phyloP scores from a whole-genome alignment of 495 filamentous ascomycete genomes.

The Glutinoglossum americanum region DNA sequence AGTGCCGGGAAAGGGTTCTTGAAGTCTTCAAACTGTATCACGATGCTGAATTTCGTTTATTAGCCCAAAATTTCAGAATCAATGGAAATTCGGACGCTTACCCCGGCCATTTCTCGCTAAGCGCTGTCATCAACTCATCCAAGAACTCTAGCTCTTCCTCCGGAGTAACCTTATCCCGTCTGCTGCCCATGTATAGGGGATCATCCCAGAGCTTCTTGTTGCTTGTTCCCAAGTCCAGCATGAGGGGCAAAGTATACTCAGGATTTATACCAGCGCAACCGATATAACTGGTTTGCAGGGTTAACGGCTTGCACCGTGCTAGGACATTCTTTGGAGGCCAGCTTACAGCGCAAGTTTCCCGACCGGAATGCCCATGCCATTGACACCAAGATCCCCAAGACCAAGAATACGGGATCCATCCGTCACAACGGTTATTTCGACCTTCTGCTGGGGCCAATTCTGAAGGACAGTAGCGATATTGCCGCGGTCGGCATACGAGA shows the following conservation, averaged over 20 bases:
- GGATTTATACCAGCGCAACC: slow-evolving; percentile 94
- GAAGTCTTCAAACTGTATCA: slow-evolving; percentile 97
- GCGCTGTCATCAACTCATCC: slow-evolving; percentile 91
- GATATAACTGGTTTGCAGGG: slow-evolving; percentile 32
- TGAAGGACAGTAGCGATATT: slow-evolving; percentile 62
- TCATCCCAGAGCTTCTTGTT: slow-evolving; percentile 78
- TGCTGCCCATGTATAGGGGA: slow-evolving; percentile 82
- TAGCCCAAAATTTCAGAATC: slow-evolving; percentile 5
- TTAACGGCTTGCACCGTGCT: background rate
- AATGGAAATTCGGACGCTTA: slow-evolving; percentile 17
- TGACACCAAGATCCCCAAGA: slow-evolving; percentile 85
- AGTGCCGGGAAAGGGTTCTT: slow-evolving; percentile 94
- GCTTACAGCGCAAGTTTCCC: slow-evolving; percentile 13
- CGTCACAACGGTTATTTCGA: slow-evolving; percentile 91
- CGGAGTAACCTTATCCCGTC: slow-evolving; percentile 55
- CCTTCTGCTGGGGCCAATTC: slow-evolving; percentile 74
- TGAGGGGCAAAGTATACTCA: slow-evolving; percentile 75
- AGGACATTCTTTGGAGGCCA: background rate
- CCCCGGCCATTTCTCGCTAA: slow-evolving; percentile 68
- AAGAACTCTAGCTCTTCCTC: slow-evolving; percentile 81
- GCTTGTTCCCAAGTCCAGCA: slow-evolving; percentile 74
- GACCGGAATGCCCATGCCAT: slow-evolving; percentile 95
- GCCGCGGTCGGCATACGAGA: slow-evolving; percentile 74
- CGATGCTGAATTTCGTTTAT: slow-evolving; percentile 34
- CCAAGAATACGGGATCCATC: slow-evolving; percentile 94